A percentile compares a stretch with the other conserved stretches of the same genome.
Conservation (phyloP, 495 filamentous ascomycete species). For the Aspergillus coremiiformis region DNA sequence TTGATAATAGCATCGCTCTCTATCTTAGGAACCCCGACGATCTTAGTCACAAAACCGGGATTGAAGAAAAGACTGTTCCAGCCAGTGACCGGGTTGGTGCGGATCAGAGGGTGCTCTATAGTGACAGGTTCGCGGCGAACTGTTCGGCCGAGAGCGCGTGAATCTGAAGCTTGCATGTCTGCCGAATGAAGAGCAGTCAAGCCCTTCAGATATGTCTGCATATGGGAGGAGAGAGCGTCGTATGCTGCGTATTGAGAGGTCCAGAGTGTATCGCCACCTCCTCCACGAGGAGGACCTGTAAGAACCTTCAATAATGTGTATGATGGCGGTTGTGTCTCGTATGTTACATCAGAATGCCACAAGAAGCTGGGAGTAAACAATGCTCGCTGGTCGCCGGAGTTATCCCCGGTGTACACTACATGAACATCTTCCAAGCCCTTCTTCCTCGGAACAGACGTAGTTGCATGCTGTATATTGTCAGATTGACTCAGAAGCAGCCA, state of each 20-base stretch:
- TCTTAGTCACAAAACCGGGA: constrained; percentile 68
- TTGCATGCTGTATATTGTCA: constrained; percentile 37
- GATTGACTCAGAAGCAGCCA: background rate
- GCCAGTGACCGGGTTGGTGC: constrained; percentile 66
- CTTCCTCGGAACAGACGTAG: constrained; percentile 50
- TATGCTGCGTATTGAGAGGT: constrained; percentile 68
- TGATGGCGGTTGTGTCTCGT: constrained; percentile 70
- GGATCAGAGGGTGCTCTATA: constrained; percentile 62
- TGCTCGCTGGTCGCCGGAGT: constrained; percentile 52
- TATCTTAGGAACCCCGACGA: constrained; percentile 56
- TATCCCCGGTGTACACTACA: constrained; percentile 59
- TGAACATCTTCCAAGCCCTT: constrained; percentile 61
- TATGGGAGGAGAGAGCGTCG: constrained; percentile 56
- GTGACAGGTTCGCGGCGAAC: constrained; percentile 61
- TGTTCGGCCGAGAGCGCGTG: constrained; percentile 50
- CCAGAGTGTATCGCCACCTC: constrained; percentile 72
- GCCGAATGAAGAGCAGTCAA: constrained; percentile 66
- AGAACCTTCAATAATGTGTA: constrained; percentile 67
- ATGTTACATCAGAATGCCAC: constrained; percentile 64
- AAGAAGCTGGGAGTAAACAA: constrained; percentile 45
- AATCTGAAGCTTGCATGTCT: constrained; percentile 61
- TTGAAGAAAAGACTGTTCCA: constrained; percentile 73
- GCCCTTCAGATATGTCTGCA: constrained; percentile 65
- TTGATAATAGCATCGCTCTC: constrained; percentile 61
- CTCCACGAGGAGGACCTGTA: constrained; percentile 56